Evolutionary conservation across 2,329 filamentous ascomycete species (phyloP).

Genomic region (Lecanoromycetidae sp.): DNA sequence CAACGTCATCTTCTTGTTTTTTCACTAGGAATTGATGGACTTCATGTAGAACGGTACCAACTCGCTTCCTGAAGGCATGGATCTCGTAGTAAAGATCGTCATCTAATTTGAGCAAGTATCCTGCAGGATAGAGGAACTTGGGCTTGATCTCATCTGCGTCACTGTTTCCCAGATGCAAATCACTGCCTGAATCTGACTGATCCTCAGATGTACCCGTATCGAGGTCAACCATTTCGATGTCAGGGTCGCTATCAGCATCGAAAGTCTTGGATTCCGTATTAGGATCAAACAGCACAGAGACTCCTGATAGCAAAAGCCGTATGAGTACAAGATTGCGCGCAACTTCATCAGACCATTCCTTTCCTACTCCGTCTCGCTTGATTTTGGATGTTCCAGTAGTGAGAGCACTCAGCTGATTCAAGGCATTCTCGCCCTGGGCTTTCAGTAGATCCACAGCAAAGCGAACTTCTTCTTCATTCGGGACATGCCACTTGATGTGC

Average conservation of each 20-base stretch:
- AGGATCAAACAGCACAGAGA: conserved; percentile 75
- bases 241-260: conserved; percentile 28
- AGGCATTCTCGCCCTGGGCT: conserved; percentile 65
- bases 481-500: conserved; percentile 83
- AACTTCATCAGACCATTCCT: conserved; percentile 97
- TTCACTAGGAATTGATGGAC: conserved; percentile 73
- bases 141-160: conserved; percentile 53
- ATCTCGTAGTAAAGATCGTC: conserved; percentile 60
- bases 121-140: conserved; percentile 77
- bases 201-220: conserved; percentile 12
- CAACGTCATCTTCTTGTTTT: conserved; percentile 88
- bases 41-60: conserved; percentile 67
- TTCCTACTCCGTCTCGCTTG: conserved; percentile 86
- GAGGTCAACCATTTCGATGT: conserved; percentile 36
- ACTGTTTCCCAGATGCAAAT: conserved; percentile 21
- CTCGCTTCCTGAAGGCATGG: conserved; percentile 65
- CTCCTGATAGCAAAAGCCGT: conserved; percentile 76
- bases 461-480: conserved; percentile 63
- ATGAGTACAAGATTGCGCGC: conserved; percentile 80
- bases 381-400: conserved; percentile 70
- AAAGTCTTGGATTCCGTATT: conserved; percentile 42
- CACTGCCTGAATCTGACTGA: conserved; percentile 16
- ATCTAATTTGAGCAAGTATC: conserved; percentile 60
- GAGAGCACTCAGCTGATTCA: conserved; percentile 62
- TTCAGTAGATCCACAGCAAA: conserved; percentile 87